phyloP scores from a whole-genome alignment of 306 rosid genomes.

The Pyrus betulifolia region DNA sequence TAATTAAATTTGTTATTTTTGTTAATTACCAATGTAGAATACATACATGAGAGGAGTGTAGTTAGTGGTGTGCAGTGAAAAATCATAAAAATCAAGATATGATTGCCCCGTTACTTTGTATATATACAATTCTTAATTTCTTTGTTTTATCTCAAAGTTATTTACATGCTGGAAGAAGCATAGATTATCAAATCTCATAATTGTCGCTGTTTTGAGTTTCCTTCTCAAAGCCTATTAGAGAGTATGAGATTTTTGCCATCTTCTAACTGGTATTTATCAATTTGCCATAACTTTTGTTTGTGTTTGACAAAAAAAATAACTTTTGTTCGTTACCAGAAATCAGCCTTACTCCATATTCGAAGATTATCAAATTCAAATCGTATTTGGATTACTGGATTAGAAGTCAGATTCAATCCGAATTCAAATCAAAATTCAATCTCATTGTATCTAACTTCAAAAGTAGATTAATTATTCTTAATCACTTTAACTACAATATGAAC shows the following conservation, averaged over 20 bases:
- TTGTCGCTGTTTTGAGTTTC: background rate
- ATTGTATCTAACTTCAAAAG: too few relatives aligned
- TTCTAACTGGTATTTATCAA: background rate
- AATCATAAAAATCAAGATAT: background rate
- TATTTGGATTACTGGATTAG: background rate
- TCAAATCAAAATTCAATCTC: background rate
- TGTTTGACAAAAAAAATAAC: background rate
- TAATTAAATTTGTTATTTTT: slow-evolving; percentile 8
- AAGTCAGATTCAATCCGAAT: too few relatives aligned
- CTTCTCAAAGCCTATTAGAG: too few relatives aligned
- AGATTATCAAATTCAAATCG: background rate
- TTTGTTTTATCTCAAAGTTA: background rate
- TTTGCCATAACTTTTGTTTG: background rate
- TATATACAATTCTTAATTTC: background rate
- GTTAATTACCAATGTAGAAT: background rate
- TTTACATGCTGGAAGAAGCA: background rate
- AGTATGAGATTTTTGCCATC: background rate
- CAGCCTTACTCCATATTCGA: background rate
- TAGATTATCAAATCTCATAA: background rate
- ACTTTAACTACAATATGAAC: background rate
- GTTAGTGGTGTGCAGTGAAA: slow-evolving; percentile 1
- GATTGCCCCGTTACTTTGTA: background rate
- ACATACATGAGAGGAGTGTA: background rate
- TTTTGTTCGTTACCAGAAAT: background rate
- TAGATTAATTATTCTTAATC: background rate